phyloP scores from a whole-genome alignment of 192 early-diverging fungal species.

The Coemansia sp. region DNA sequence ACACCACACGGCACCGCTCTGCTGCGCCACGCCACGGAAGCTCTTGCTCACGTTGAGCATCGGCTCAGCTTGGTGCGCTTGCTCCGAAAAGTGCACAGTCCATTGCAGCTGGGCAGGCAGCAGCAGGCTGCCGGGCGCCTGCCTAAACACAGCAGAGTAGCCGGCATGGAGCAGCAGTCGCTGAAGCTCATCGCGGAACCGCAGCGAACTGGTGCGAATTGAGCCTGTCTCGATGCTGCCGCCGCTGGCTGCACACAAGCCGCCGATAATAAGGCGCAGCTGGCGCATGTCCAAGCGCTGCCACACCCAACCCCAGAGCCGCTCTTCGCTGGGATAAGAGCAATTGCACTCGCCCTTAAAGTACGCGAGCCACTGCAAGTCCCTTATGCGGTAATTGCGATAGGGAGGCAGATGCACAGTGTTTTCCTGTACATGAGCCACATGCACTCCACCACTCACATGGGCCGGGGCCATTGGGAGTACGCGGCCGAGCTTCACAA shows the following conservation, averaged over 20 bases:
- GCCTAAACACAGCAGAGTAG: conserved; percentile 25
- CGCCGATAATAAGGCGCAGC: conserved; percentile 16
- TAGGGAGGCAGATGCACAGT: background rate
- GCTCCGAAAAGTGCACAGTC: conserved; percentile 5
- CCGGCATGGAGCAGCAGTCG: conserved; percentile 32
- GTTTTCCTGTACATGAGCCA: background rate
- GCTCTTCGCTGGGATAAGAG: background rate
- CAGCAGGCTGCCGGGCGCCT: background rate
- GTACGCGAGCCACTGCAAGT: background rate
- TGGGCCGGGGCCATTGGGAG: background rate
- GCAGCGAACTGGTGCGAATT: conserved; percentile 6
- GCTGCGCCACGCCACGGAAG: conserved; percentile 13
- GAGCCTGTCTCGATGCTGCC: background rate
- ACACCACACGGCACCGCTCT: conserved; percentile 26
- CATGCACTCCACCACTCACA: conserved; percentile 2
- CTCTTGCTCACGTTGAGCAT: conserved; percentile 12
- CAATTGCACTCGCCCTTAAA: background rate
- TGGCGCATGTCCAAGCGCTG: conserved; percentile 4
- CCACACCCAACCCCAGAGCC: conserved; percentile 24
- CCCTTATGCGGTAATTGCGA: background rate
- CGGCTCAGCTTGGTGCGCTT: conserved; percentile 9
- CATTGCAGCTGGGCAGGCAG: background rate
- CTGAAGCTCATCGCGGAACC: conserved; percentile 40
- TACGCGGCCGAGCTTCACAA: conserved; percentile 7
- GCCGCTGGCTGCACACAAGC: conserved; percentile 11